Base-by-base conservation (phyloP, 768 basidiomycete species). In the Kwoniella sp. region DNA sequence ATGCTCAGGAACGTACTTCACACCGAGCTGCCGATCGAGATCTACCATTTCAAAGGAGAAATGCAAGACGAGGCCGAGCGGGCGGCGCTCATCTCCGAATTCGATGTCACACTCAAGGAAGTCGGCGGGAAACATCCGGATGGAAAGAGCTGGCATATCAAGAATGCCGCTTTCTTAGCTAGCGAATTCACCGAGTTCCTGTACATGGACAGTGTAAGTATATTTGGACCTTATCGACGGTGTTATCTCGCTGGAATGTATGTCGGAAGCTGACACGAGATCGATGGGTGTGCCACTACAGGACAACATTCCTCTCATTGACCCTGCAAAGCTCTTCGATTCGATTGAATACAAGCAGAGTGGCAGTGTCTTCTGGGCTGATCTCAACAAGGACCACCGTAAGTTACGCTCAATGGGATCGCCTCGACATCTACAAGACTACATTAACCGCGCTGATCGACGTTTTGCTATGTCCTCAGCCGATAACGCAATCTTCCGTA, bases 301-400 rank as follows among this genome's bases (percentile, higher is more conserved):
- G 75, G 82, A 83, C 73, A 82, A 82, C 58, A 70, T 83, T 24
- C 79, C 80, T 0, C 65, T 82, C 5, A 58, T 70, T 9, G 80
- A 83, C 55, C 82, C 82, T 0, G 67, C 65, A 22, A 67, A 65
- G 53, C 74, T 82, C 25, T 83, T 83, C 62, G 77, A 81, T 29
- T 69, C 71, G 15, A 67, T 77, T 8, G 64, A 76, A 22, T 82
- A 80, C 68, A 60, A 68, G 44, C 55, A 76, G 24, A 64, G 75
- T 22, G 79, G 80, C 21, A 76, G 75, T 25, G 82, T 83, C 17
- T 82, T 83, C 68, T 83, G 82, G 82, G 78, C 82, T 5, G 82
- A 83, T 67, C 70, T 81, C 55, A 79, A 80, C 67, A 82, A 81
- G 63, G 82, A 82, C 64, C 76, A 80, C 53, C 76, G 73, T 77